Conservation (phyloP, 768 basidiomycete genomes). For the Tylopilus balloui region DNA sequence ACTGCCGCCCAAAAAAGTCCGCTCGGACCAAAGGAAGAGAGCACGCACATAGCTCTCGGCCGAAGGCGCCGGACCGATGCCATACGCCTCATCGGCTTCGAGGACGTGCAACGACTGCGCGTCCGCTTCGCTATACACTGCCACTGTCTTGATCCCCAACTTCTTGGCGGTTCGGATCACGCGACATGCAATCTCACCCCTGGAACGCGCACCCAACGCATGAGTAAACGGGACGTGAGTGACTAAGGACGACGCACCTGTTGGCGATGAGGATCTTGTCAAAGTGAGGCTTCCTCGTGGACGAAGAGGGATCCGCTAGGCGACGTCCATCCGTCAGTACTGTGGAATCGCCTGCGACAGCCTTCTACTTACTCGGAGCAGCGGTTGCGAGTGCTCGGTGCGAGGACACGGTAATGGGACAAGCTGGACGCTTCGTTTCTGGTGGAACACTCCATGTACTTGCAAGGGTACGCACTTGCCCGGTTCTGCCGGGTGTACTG, state of each 20-base stretch:
- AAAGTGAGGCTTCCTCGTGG: conserved; percentile 52
- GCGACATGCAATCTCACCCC: conserved; percentile 94
- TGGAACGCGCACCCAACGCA: conserved; percentile 26
- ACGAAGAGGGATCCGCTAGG: conserved; percentile 1
- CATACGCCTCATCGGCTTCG: conserved; percentile 87
- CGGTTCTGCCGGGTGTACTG: conserved; percentile 8
- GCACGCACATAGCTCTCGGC: conserved; percentile 80
- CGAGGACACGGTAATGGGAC: background rate
- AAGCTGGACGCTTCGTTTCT: background rate
- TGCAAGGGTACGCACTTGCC: conserved; percentile 5
- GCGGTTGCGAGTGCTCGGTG: conserved; percentile 18
- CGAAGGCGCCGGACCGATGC: conserved; percentile 88
- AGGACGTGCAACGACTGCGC: conserved; percentile 75
- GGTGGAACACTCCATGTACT: background rate
- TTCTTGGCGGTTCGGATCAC: conserved; percentile 88
- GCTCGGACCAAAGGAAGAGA: background rate
- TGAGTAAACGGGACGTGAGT: background rate
- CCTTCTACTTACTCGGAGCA: conserved; percentile 14
- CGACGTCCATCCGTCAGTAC: background rate
- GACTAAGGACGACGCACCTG: conserved; percentile 38
- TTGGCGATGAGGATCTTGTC: conserved; percentile 93
- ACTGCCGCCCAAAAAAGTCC: background rate
- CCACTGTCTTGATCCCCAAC: conserved; percentile 87
- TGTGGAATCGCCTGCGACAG: background rate
- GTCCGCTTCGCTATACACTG: conserved; percentile 89